Base-by-base conservation (phyloP, 768 basidiomycete genomes). In the Leccinum pellstonianum region DNA sequence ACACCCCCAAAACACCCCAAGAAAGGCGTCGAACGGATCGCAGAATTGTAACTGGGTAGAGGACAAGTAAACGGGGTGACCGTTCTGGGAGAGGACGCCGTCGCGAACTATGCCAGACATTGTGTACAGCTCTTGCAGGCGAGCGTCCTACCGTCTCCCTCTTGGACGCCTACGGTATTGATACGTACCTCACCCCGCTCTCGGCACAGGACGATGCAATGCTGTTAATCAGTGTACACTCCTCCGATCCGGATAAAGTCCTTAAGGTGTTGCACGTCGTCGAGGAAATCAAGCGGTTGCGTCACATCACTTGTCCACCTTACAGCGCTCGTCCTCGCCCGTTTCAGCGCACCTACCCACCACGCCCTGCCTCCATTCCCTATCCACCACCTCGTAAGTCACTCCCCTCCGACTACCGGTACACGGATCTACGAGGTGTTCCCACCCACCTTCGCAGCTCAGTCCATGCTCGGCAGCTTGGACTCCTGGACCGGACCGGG, bases 251-350 rank as follows among this genome's bases (percentile, higher is more conserved):
- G 3, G 76, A 79, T 3, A 78, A 88, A 52, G 92, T 93, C 3
- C 81, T 89, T 3, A 93, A 90, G 66, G 91, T 93, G 1, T 77
- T 93, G 35, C 85, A 86, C 57, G 86, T 93, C 4, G 91, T 91
- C 0, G 89, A 93, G 66, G 83, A 91, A 68, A 85, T 84, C 1
- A 93, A 90, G 68, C 83, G 91, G n/a, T 77, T 87, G 54, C 80
- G 87, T 43, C 77, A 93, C 66, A 92, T 25, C 25, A 25, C 25
- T 25, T 25, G 25, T 25, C 25, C 25, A 25, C 25, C 25, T 25
- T 25, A 25, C 25, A 25, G 25, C 25, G 25, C 25, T 25, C 25
- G 25, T 25, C 25, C 25, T 25, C 25, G 25, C 25, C 25, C 25
- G 25, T 25, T 25, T 25, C 25, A 25, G 25, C 25, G 25, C 25